Conservation (phyloP, 169 alveolate species). For the Eimeria maxima region DNA sequence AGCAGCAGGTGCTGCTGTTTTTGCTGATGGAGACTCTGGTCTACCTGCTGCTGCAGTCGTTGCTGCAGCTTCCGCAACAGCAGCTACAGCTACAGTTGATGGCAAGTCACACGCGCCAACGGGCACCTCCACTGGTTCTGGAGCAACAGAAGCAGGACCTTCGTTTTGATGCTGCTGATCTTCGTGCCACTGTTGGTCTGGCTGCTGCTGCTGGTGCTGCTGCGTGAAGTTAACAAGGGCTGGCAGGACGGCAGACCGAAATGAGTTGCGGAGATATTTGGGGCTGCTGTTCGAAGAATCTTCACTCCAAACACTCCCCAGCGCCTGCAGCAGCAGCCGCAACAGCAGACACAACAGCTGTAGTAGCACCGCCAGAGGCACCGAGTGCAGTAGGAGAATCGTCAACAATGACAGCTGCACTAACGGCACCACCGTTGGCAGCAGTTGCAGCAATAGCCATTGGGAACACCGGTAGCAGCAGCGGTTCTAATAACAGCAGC, state of each 20-base stretch:
- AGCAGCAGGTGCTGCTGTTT: not conserved
- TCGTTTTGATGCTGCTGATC: not conserved
- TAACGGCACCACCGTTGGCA: not conserved
- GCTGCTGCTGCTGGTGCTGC: conserved; percentile 54
- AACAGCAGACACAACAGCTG: conserved; percentile 31
- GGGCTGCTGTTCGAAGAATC: conserved; percentile 56
- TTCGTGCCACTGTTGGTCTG: not conserved
- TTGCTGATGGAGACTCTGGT: not conserved
- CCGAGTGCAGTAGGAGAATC: not conserved
- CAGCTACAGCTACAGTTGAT: not conserved
- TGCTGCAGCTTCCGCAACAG: not conserved
- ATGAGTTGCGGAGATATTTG: conserved; percentile 64
- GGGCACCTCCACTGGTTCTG: not conserved
- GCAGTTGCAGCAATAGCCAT: conserved; percentile 1
- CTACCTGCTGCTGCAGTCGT: conserved; percentile 16
- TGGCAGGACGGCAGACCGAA: conserved; percentile 52
- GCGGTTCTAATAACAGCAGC: not conserved
- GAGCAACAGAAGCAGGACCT: not conserved
- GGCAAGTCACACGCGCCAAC: not conserved
- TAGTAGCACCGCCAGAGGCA: not conserved
- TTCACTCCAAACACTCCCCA: conserved; percentile 60
- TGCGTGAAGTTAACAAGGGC: conserved; percentile 64
- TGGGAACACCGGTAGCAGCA: not conserved
- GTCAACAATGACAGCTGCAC: not conserved
- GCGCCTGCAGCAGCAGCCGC: conserved; percentile 43